Evolutionary conservation across 2,329 filamentous ascomycete genomes (phyloP).

Genomic region (Aspergillus ruber): DNA sequence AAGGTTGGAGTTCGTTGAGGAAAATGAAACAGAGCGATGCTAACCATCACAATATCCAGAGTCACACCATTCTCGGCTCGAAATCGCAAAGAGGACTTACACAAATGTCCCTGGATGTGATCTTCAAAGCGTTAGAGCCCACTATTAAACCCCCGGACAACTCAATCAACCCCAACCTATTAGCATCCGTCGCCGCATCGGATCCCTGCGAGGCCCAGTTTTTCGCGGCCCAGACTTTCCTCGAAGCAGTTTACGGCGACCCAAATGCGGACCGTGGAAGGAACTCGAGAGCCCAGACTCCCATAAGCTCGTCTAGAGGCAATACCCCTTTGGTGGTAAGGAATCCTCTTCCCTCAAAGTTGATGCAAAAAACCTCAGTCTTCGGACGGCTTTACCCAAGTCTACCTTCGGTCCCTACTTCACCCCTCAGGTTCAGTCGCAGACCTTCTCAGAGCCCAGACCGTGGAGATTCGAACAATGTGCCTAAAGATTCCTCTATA

Average conservation of each 20-base stretch:
- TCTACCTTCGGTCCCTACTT: background rate
- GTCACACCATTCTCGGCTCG: constrained; percentile 90
- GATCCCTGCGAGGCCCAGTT: constrained; percentile 78
- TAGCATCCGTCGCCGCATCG: constrained; percentile 67
- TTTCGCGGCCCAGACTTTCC: constrained; percentile 65
- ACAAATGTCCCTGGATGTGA: constrained; percentile 81
- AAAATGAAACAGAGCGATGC: constrained; percentile 10
- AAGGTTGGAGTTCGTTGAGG: constrained; percentile 58
- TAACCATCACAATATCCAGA: constrained; percentile 49
- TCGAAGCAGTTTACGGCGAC: constrained; percentile 73
- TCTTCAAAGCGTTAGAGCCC: constrained; percentile 73
- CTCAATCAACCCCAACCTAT: constrained; percentile 51
- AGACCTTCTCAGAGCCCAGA: constrained; percentile 4
- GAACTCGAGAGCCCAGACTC: constrained; percentile 61
- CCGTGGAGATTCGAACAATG: background rate
- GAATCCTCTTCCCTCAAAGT: constrained; percentile 21
- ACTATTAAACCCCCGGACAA: constrained; percentile 59
- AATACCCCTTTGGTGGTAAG: constrained; percentile 41
- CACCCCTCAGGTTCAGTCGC: background rate
- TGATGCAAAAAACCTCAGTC: constrained; percentile 12
- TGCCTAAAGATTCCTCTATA: constrained; percentile 8
- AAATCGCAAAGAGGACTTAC: constrained; percentile 80
- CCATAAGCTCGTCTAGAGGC: constrained; percentile 50
- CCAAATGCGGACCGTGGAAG: constrained; percentile 49
- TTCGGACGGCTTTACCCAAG: constrained; percentile 10